Evolutionary conservation across 2,329 filamentous ascomycete genomes (phyloP).

Genomic region (Pyricularia sp.): DNA sequence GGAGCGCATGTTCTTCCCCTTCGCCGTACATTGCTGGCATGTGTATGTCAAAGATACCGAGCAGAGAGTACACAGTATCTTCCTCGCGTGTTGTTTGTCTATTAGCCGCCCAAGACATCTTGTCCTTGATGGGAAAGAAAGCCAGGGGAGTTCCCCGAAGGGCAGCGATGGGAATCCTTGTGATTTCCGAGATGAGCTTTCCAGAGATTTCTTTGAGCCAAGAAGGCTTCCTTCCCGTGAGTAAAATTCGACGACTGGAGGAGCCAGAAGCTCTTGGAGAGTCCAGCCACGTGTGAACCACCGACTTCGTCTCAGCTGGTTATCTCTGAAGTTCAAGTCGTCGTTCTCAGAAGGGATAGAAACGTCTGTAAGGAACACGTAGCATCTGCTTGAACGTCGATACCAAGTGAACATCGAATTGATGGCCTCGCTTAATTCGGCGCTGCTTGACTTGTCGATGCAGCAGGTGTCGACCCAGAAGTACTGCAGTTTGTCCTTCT

Average conservation of each 20-base stretch:
- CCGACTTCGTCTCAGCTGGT: not conserved
- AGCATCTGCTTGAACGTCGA: constrained; percentile 2
- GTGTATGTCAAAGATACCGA: constrained; percentile 6
- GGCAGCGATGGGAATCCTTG: not conserved
- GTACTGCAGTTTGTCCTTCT: not conserved
- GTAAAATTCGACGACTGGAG: not conserved
- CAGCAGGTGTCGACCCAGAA: not conserved
- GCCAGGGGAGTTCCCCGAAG: not conserved
- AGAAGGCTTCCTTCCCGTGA: not conserved
- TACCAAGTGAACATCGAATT: not conserved
- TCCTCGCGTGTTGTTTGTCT: constrained; percentile 6
- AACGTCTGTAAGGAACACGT: not conserved
- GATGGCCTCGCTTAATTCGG: not conserved
- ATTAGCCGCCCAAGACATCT: constrained; percentile 6
- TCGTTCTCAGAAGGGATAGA: not conserved
- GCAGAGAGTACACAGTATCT: constrained; percentile 5
- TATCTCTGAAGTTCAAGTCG: not conserved
- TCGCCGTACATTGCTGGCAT: constrained; percentile 3
- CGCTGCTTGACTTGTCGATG: not conserved
- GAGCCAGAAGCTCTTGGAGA: constrained; percentile 5
- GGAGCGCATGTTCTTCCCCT: not conserved
- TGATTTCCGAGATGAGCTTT: not conserved
- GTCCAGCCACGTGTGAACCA: constrained; percentile 5
- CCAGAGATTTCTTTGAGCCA: not conserved
- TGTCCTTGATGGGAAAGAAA: not conserved